Base-by-base conservation (phyloP, 179 eudicot species). In the Heliamphora pulchella region DNA sequence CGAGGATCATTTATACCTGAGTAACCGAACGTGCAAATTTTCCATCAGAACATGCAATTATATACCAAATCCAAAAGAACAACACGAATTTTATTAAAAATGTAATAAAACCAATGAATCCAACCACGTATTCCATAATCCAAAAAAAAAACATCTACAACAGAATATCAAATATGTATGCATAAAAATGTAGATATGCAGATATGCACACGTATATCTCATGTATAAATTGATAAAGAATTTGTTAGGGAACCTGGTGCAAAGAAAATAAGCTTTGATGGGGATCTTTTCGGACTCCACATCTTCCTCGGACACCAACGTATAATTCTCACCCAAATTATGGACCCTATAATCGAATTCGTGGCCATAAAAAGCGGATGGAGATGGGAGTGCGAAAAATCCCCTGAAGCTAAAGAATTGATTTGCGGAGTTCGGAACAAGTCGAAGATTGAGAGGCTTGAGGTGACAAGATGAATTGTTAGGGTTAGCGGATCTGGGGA, bases 231-330 rank as follows among this genome's bases (percentile, higher is more conserved):
- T 0, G 31, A 58, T 66, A 63, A 14, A 47, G 43, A 3, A 31
- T 8, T 41, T 20, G 61, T 44, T 82, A 31, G 2, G 17, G 80
- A 85, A 94, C 97, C 98, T 92, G 80, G 98, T 92, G 55, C 92
- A 91, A 1, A 95, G 86, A 80, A 95, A 95, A 82, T 85, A 93
- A 48, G 98, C 96, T 82, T 88, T 90, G 48, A 95, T 88, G 5
- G 97, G 92, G 78, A 95, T 89, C 69, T 87, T 91, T 14, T 86
- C 90, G 48, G 77, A 74, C 20, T 87, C 88, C n/a, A 69, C 89
- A 10, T 88, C 89, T 41, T 86, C 87, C 10, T 62, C 31, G 43
- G 74, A 48, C 20, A 78, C 80, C 69, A 71, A 54, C 0, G 31
- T 77, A 20, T 71, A 71, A 76, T 79, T 70, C 58, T 87, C 81